These are phyloP conservation scores for Sclerotinia glacialis DNA, from an alignment of 2,329 filamentous ascomycete genomes.

Conservation along the genomic window DNA sequence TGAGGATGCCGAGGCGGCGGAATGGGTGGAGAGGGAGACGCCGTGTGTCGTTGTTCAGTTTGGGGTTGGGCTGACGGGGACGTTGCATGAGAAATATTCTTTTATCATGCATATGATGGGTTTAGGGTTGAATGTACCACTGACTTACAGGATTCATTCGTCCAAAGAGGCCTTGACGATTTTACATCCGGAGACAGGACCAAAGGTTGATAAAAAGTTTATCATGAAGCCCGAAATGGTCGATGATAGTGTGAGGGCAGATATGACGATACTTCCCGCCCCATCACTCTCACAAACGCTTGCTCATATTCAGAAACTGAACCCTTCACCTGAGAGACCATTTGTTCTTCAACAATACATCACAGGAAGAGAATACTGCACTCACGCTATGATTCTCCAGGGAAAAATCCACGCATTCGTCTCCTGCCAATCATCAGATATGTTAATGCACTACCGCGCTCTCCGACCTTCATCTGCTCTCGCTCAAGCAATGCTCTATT, in stretches of 20 bases:
- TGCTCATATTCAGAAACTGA: conserved; percentile 52
- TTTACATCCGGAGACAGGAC: conserved; percentile 42
- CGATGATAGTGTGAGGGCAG: conserved; percentile 52
- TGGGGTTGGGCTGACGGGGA: conserved; percentile 52
- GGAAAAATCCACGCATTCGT: conserved; percentile 65
- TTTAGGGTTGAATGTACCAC: conserved; percentile 53
- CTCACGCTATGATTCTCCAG: conserved; percentile 64
- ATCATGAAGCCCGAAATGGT: conserved; percentile 20
- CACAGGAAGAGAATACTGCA: conserved; percentile 63
- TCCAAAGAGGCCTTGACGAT: conserved; percentile 52
- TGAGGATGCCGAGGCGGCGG: conserved; percentile 64
- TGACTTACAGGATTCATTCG: conserved; percentile 53
- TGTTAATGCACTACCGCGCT: conserved; percentile 58
- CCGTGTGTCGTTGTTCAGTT: conserved; percentile 63
- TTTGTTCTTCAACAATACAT: conserved; percentile 72
- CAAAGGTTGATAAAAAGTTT: conserved; percentile 8
- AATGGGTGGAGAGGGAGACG: conserved; percentile 57
- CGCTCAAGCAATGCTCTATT: conserved; percentile 58
- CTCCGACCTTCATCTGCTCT: conserved; percentile 55
- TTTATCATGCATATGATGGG: conserved; percentile 59
- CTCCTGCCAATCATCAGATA: conserved; percentile 59
- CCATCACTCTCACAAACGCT: conserved; percentile 52
- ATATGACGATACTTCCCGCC: conserved; percentile 65
- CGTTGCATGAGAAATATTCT: conserved; percentile 56
- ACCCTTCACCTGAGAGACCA: conserved; percentile 41